A percentile compares a stretch with the other conserved stretches of the same genome.
phyloP scores from a whole-genome alignment of 371 early-diverging fungal species.

The Mucor racemosus region DNA sequence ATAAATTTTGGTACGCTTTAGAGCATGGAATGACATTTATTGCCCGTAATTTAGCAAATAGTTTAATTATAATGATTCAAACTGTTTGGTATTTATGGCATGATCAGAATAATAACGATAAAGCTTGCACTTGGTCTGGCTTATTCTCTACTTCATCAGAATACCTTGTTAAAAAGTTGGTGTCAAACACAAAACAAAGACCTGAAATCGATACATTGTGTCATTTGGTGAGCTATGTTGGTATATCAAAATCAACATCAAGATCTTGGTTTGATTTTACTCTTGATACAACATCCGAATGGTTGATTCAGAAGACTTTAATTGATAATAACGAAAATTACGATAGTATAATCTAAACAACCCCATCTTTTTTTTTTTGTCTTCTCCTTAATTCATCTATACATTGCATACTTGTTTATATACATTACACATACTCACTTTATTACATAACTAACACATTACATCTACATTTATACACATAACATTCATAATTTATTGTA shows the following conservation, averaged over 20 bases:
- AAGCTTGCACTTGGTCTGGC: background rate
- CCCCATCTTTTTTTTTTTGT: background rate
- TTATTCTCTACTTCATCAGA: conserved; percentile 15
- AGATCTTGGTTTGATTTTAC: conserved; percentile 19
- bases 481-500: background rate
- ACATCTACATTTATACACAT: background rate
- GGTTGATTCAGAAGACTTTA: conserved; percentile 16
- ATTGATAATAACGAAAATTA: background rate
- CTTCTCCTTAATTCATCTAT: background rate
- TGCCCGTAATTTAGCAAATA: conserved; percentile 16
- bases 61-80: conserved; percentile 17
- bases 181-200: conserved; percentile 14
- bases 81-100: conserved; percentile 12
- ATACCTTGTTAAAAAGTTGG: conserved; percentile 7
- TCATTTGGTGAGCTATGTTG: conserved; percentile 15
- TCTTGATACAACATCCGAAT: conserved; percentile 26
- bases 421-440: too few relatives aligned
- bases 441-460: background rate
- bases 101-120: conserved; percentile 5
- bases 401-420: conserved; percentile 22
- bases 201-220: conserved; percentile 20
- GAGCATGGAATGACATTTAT: conserved; percentile 25
- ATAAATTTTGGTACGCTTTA: conserved; percentile 23
- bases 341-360: conserved; percentile 16
- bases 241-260: conserved; percentile 16